Evolutionary conservation across 1,284 basidiomycete species (phyloP).

Genomic region (Trichosporon faecale): DNA sequence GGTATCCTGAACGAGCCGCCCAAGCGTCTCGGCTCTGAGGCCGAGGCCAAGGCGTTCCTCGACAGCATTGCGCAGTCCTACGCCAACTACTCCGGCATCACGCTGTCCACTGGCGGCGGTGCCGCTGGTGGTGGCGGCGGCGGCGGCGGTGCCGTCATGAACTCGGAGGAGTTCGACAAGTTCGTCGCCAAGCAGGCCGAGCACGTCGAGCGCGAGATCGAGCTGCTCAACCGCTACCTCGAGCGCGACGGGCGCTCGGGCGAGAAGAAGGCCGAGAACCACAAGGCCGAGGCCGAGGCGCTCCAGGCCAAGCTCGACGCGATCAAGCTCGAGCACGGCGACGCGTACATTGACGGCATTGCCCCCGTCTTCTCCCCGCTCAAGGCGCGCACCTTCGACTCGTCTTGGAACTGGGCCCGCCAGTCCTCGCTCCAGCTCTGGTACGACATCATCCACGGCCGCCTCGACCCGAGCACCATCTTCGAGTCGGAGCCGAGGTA

Average conservation of each 20-base stretch:
- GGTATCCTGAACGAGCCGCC: conserved; percentile 88
- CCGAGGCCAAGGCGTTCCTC: conserved; percentile 89
- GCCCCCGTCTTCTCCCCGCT: conserved; percentile 88
- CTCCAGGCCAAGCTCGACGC: conserved; percentile 82
- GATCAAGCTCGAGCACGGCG: conserved; percentile 75
- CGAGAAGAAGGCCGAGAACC: conserved; percentile 80
- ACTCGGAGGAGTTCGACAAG: conserved; percentile 96
- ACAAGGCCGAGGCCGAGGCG: conserved; percentile 61
- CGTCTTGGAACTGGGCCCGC: conserved; percentile 98
- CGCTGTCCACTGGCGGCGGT: conserved; percentile 64
- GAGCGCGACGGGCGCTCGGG: conserved; percentile 88
- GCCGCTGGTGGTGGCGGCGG: conserved; percentile 62
- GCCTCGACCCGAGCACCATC: conserved; percentile 49
- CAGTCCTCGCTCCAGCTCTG: conserved; percentile 94
- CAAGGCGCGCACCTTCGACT: conserved; percentile 97
- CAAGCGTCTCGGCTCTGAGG: conserved; percentile 87
- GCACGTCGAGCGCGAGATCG: conserved; percentile 88
- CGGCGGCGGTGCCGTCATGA: conserved; percentile 78
- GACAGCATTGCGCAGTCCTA: conserved; percentile 81
- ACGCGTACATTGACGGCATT: conserved; percentile 89
- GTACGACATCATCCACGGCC: conserved; percentile 94
- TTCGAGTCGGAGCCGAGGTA: conserved; percentile 41
- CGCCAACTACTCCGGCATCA: conserved; percentile 81
- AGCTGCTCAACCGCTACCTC: conserved; percentile 94
- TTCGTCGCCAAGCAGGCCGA: conserved; percentile 91